Conservation (phyloP, 345 rosid species). For the Theobroma cacao region DNA sequence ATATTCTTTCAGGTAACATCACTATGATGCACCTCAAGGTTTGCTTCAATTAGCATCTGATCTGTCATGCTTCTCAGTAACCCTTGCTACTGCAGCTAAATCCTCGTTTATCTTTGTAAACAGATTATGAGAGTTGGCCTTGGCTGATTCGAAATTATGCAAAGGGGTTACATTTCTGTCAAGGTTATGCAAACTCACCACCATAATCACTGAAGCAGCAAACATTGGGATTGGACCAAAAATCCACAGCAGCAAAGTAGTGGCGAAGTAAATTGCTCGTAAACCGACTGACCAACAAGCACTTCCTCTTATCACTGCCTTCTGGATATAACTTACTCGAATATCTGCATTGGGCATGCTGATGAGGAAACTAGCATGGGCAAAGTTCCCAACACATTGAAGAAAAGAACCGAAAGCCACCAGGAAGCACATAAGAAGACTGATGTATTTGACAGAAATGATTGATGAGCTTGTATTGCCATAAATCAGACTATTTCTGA, state of each 20-base stretch:
- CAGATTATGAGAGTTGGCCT: background rate
- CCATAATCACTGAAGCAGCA: conserved; percentile 29
- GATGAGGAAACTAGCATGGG: conserved; percentile 33
- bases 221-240: conserved; percentile 39
- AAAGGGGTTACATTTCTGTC: conserved; percentile 21
- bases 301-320: conserved; percentile 24
- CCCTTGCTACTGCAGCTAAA: conserved; percentile 10
- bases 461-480: conserved; percentile 24
- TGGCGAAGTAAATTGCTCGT: conserved; percentile 30
- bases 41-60: background rate
- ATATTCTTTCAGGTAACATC: background rate
- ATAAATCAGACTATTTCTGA: conserved; percentile 19
- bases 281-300: conserved; percentile 27
- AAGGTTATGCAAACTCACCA: conserved; percentile 19
- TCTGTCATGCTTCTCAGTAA: conserved; percentile 8
- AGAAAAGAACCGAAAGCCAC: conserved; percentile 31
- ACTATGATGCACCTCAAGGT: background rate
- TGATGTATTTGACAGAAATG: conserved; percentile 26
- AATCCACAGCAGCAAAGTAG: conserved; percentile 30
- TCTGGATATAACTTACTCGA: conserved; percentile 22
- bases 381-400: conserved; percentile 24
- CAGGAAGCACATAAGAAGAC: conserved; percentile 32
- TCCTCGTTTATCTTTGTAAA: background rate
- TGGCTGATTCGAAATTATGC: conserved; percentile 22
- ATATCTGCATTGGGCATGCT: conserved; percentile 26